phyloP scores from a whole-genome alignment of 2,329 filamentous ascomycete species.

The Akanthomyces uredinophilus region DNA sequence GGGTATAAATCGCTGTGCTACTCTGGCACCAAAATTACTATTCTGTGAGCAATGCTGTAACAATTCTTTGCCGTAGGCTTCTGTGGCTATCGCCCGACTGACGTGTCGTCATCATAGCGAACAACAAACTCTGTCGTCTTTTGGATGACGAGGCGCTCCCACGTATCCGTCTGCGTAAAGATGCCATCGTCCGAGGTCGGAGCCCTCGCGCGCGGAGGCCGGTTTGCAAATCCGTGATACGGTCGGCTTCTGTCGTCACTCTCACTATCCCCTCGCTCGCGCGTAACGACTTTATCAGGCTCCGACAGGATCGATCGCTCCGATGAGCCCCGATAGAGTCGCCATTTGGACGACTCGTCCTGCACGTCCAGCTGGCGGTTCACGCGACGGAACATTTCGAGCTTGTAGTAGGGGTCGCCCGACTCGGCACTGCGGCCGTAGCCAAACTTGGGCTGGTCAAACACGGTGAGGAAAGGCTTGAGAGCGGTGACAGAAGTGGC shows the following conservation, averaged over 20 bases:
- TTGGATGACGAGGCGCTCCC: slow-evolving; percentile 10
- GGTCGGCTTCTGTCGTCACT: background rate
- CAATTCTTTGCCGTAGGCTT: background rate
- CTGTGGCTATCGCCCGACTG: too few relatives aligned
- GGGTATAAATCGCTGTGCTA: background rate
- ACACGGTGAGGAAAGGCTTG: slow-evolving; percentile 14
- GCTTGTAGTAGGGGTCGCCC: background rate
- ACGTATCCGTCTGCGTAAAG: background rate
- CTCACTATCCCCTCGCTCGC: background rate
- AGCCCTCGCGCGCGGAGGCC: background rate
- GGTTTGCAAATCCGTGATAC: background rate
- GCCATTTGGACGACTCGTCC: slow-evolving; percentile 11
- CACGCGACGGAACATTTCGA: slow-evolving; percentile 11
- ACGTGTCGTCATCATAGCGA: background rate
- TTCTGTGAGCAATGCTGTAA: background rate
- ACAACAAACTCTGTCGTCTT: slow-evolving; percentile 12
- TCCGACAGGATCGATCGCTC: background rate
- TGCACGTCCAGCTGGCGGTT: background rate
- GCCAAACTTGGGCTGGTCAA: slow-evolving; percentile 2
- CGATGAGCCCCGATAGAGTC: slow-evolving; percentile 5
- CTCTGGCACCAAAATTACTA: too few relatives aligned
- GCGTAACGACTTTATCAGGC: background rate
- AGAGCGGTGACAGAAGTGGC: slow-evolving; percentile 14
- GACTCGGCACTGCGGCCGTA: background rate
- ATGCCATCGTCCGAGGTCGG: background rate